Evolutionary conservation across 208 protist species (phyloP), one percentile per base, ranked within the genome.

Genomic region (Trypanosoma scelopori): DNA sequence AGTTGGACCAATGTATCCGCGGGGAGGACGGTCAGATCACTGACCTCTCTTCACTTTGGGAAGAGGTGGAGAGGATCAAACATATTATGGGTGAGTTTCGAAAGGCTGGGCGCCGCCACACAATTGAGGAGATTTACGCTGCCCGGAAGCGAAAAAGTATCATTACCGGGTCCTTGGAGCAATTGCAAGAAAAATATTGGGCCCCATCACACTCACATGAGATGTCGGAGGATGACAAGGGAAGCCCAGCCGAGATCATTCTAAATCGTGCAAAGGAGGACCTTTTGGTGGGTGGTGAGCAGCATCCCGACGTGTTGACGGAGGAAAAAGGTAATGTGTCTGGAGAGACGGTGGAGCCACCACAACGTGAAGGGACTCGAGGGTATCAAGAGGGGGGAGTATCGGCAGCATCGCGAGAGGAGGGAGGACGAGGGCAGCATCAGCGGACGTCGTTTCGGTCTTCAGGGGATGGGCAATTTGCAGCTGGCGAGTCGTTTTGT

Each of bases 81-180:
- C 42, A 56, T 2, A 35, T 87, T 0, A 70, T 95, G 4, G 89
- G 84, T 1, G 64, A 89, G 32, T 65, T 90, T 53, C 66, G 76
- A 46, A 68, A 69, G 1, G 62, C 51, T 22, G 66, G 76, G 22
- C 79, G 85, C 68, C 84, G 82, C 9, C 84, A 71, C 59, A 84
- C 79, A 42, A 92, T 95, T 50, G 89, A 95, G 55, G 79, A 90
- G 56, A 79, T 95, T 12, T 95, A 95, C 65, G 75, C 71, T 6
- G 85, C 84, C 11, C 83, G 89, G n/a, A 91, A 85, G 73, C 41
- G 61, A 20, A 59, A 75, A 35, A 47, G 58, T 45, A 78, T 60
- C 61, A 55, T 49, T 18, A 55, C 37, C 46, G 32, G 61, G 25
- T 39, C 12, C 41, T 32, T 20, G 12, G 43, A 22, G 23, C 42